phyloP scores from a whole-genome alignment of 345 rosid species.

The Hibiscus tridactylites region DNA sequence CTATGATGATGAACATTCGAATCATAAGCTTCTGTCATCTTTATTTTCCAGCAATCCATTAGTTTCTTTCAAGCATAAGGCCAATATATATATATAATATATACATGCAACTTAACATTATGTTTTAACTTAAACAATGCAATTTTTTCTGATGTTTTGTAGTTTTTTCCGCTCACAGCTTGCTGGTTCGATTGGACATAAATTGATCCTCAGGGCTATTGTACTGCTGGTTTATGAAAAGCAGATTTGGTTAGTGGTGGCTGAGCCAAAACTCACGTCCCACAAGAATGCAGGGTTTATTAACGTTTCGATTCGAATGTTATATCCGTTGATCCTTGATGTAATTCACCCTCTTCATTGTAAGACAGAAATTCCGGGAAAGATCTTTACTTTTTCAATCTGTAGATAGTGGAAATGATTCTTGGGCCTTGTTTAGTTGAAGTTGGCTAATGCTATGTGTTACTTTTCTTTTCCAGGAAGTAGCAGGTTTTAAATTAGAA shows the following conservation, averaged over 20 bases:
- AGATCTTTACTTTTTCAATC: background rate
- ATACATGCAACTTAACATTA: no score
- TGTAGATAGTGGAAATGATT: background rate
- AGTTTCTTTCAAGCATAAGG: no score
- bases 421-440: background rate
- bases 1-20: background rate
- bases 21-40: background rate
- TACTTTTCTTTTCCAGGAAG: no score
- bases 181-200: slow-evolving; percentile 38
- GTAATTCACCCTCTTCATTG: background rate
- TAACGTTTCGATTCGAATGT: background rate
- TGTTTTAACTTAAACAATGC: background rate
- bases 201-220: slow-evolving; percentile 18
- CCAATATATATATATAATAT: no score
- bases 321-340: background rate
- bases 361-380: background rate
- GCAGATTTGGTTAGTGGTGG: slow-evolving; percentile 1
- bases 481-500: background rate
- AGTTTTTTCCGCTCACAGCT: slow-evolving; percentile 21
- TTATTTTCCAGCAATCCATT: no score
- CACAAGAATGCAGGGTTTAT: slow-evolving; percentile 1
- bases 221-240: slow-evolving; percentile 1
- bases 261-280: background rate
- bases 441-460: background rate
- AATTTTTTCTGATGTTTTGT: background rate